phyloP scores from a whole-genome alignment of 2,329 filamentous ascomycete species.

The Botrytis medusae region DNA sequence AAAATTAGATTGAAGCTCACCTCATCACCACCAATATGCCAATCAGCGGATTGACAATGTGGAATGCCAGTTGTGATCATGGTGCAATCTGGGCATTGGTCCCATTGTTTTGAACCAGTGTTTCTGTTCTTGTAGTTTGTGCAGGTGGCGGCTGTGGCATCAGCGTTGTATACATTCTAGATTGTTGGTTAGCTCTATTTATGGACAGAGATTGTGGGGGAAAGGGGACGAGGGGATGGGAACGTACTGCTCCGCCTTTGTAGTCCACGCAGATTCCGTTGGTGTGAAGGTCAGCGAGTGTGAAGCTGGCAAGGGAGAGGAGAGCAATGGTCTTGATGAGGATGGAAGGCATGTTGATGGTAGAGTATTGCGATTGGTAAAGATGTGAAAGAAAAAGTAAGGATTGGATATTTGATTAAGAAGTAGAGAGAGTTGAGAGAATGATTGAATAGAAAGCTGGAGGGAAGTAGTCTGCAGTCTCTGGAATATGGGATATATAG shows the following conservation, averaged over 20 bases:
- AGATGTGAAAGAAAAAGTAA: not conserved
- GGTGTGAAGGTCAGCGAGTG: conserved; percentile 9
- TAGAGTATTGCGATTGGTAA: not conserved
- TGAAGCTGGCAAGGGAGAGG: conserved; percentile 14
- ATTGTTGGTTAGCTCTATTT: not conserved
- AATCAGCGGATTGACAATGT: not conserved
- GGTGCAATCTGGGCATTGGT: conserved; percentile 5
- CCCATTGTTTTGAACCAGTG: conserved; percentile 6
- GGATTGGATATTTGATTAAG: not conserved
- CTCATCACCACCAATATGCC: conserved; percentile 16
- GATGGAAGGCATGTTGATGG: conserved; percentile 8
- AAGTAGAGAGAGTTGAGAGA: not conserved
- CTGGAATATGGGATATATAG: not conserved
- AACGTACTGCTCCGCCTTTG: not conserved
- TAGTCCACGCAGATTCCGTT: not conserved
- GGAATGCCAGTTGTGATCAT: not conserved
- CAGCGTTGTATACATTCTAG: conserved; percentile 6
- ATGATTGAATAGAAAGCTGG: not conserved
- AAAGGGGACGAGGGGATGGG: not conserved
- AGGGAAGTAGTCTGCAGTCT: no score
- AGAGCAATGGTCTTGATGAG: conserved; percentile 11
- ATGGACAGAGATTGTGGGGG: not conserved
- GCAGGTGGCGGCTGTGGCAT: not conserved
- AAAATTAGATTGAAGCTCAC: not conserved
- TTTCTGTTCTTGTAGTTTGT: not conserved